A percentile compares a stretch with the other conserved stretches of the same genome.
phyloP scores from a whole-genome alignment of 768 basidiomycete species.

The Leccinum arenicola region DNA sequence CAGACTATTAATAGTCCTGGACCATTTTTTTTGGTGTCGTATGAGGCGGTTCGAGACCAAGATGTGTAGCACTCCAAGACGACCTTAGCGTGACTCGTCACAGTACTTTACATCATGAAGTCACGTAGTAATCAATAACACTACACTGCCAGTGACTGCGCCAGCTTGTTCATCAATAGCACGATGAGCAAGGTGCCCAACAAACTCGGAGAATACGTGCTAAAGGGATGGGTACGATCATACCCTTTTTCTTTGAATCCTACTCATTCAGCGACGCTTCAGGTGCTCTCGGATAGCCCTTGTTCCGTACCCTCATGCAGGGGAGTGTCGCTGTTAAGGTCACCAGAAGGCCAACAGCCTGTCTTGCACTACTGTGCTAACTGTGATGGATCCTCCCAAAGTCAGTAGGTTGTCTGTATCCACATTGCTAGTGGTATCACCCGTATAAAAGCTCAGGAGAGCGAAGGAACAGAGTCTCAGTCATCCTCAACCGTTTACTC shows the following conservation, averaged over 20 bases:
- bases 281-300: slow-evolving; percentile 65
- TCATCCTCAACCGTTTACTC: slow-evolving; percentile 44
- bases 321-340: slow-evolving; percentile 68
- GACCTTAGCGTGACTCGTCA: not conserved
- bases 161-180: slow-evolving; percentile 3
- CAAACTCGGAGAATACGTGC: slow-evolving; percentile 66
- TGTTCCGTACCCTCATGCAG: slow-evolving; percentile 57
- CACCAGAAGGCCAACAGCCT: slow-evolving; percentile 51
- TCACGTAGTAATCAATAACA: slow-evolving; percentile 20
- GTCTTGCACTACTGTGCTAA: slow-evolving; percentile 57
- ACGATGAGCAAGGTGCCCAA: slow-evolving; percentile 55
- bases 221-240: slow-evolving; percentile 66
- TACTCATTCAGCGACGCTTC: slow-evolving; percentile 9
- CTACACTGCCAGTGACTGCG: not conserved
- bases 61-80: too few species aligned
- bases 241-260: not conserved
- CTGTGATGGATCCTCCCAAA: slow-evolving; percentile 45
- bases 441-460: slow-evolving; percentile 12
- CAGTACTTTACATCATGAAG: not conserved
- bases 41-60: too few species aligned
- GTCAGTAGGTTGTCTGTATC: slow-evolving; percentile 26
- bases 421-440: slow-evolving; percentile 1
- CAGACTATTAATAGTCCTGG: too few species aligned
- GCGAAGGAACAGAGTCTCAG: slow-evolving; percentile 27
- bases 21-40: too few species aligned